A percentile compares a stretch with the other conserved stretches of the same genome.
These are phyloP conservation scores for Phyllosticta capitalensis DNA, from an alignment of 2,329 filamentous ascomycete species.

Conservation along the genomic window DNA sequence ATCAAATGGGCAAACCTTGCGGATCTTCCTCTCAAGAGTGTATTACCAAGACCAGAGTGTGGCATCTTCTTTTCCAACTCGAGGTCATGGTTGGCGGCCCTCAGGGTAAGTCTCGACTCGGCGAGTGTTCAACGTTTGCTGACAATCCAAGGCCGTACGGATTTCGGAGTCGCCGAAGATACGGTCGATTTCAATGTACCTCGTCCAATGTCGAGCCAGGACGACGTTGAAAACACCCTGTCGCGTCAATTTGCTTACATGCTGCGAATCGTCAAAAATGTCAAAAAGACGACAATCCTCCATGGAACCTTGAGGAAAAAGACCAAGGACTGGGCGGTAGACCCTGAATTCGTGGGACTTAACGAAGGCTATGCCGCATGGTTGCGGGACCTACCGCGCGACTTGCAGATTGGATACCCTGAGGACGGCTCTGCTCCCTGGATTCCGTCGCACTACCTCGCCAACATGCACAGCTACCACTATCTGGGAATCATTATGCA, in stretches of 20 bases:
- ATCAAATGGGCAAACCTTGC: constrained; percentile 63
- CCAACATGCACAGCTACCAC: constrained; percentile 84
- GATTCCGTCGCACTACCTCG: constrained; percentile 78
- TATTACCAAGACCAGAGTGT: constrained; percentile 73
- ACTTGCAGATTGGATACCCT: constrained; percentile 70
- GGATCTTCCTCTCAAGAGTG: constrained; percentile 64
- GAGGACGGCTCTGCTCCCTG: constrained; percentile 70
- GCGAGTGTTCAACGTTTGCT: constrained; percentile 8
- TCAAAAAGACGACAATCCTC: constrained; percentile 65
- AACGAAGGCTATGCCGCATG: constrained; percentile 70
- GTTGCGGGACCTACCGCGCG: constrained; percentile 65
- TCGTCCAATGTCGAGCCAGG: constrained; percentile 53
- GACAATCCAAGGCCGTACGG: constrained; percentile 51
- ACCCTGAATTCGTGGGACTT: constrained; percentile 71
- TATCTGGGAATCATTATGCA: constrained; percentile 78
- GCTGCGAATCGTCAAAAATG: constrained; percentile 64
- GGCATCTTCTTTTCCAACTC: constrained; percentile 78
- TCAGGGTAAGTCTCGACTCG: constrained; percentile 57
- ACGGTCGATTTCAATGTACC: constrained; percentile 66
- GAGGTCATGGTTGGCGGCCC: constrained; percentile 91
- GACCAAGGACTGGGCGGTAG: constrained; percentile 75
- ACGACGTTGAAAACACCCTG: constrained; percentile 66
- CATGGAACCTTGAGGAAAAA: constrained; percentile 66
- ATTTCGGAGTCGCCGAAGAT: constrained; percentile 65
- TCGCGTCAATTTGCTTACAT: constrained; percentile 80